Base-by-base conservation (phyloP, 2,329 filamentous ascomycete species). In the Thermomyces lanuginosus region DNA sequence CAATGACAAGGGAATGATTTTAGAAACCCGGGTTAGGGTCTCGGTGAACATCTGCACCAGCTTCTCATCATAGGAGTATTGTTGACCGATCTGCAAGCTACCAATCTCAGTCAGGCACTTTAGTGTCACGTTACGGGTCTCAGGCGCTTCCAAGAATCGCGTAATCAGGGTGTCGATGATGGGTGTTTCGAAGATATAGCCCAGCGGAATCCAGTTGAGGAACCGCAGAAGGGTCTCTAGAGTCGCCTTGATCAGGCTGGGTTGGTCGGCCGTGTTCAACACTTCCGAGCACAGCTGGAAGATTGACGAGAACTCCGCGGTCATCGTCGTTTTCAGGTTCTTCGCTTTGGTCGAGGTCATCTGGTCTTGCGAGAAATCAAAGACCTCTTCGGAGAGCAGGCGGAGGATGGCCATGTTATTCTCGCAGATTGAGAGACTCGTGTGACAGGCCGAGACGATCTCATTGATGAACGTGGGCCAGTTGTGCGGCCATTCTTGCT, bases 391-490 rank as follows among this genome's bases (percentile, higher is more conserved):
- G 5, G 89, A 98, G 23, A 98, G 69, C 43, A 98, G 63, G 33
- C 89, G 76, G 41, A 98, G 69, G 43, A 98, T 95, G 38, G 81
- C 83, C 89, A 98, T 98, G 65, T 98, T 98, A 64, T 98, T 98
- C 61, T 98, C 89, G 69, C 91, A 98, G 44, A 98, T 91, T 19
- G 86, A 89, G 28, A 98, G 64, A 56, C 79, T 93, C 41, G 81
- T 86, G 52, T 92, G 84, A 58, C 84, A 95, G 30, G 89, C 86
- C 12, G 82, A 78, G 44, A 98, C 83, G 56, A 98, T 98, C 63
- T 98, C 89, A 64, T 95, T 95, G 68, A 98, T 95, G 58, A 98
- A 98, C 11, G 83, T 92, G 7, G 91, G 89, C 89, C 91, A 98
- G 64, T 98, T 92, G 60, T 95, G 86, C 31, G 89, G 89, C 89